A percentile compares a stretch with the other conserved stretches of the same genome.
Evolutionary conservation across 1,139 yeast genomes (phyloP).

Genomic region (Wickerhamomyces sp.): DNA sequence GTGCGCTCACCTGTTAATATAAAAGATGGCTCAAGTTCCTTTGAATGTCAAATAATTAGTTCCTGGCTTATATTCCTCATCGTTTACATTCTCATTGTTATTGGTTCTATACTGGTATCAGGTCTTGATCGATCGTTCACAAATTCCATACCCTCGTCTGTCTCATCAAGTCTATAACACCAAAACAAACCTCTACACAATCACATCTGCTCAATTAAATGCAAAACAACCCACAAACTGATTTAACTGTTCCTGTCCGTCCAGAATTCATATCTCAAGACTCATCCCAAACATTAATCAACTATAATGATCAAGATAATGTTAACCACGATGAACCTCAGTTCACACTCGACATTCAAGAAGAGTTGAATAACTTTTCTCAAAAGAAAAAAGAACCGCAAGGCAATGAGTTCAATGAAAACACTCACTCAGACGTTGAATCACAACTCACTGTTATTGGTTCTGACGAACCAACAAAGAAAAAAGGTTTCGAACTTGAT

Average conservation of each 20-base stretch:
- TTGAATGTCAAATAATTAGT: too few relatives aligned
- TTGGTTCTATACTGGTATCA: too few relatives aligned
- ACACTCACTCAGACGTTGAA: slow-evolving; percentile 3
- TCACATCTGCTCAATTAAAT: too few relatives aligned
- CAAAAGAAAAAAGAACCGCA: not conserved
- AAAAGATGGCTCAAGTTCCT: too few relatives aligned
- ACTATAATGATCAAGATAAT: not conserved
- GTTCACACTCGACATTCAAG: not conserved
- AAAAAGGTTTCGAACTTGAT: not conserved
- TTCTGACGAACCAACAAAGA: not conserved
- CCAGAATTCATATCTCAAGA: slow-evolving; percentile 5
- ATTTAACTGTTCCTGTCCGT: slow-evolving; percentile 1
- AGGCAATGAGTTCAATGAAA: not conserved
- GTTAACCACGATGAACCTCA: not conserved
- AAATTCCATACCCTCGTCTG: not conserved
- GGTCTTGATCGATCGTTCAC: not conserved
- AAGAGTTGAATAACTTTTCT: not conserved
- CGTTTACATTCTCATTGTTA: too few relatives aligned
- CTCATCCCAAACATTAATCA: slow-evolving; percentile 5
- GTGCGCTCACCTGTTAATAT: not conserved
- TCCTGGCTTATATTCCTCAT: too few relatives aligned
- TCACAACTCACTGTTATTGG: slow-evolving; percentile 6
- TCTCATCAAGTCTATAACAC: not conserved
- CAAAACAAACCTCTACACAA: too few relatives aligned
- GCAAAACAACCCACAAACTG: not conserved